phyloP scores from a whole-genome alignment of 192 early-diverging fungal species.

The Glomus cerebriforme region DNA sequence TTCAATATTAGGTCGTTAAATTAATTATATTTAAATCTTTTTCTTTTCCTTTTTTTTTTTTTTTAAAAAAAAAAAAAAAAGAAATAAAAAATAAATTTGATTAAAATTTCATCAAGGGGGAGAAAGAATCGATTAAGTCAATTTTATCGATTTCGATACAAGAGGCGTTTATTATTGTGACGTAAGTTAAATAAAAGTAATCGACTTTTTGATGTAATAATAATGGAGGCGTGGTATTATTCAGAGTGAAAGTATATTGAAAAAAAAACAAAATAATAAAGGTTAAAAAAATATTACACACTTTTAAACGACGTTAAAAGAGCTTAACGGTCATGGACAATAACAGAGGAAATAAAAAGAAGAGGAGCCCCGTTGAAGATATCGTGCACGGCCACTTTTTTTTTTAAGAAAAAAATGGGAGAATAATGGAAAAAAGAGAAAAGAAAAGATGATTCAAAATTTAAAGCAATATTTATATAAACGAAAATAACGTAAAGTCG shows the following conservation, averaged over 20 bases:
- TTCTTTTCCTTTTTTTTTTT: neutral
- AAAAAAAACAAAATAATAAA: neutral
- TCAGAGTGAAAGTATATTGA: neutral
- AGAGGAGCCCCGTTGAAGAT: neutral
- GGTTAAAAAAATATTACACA: neutral
- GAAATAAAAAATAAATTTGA: neutral
- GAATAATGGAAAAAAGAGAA: neutral
- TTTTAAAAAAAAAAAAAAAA: neutral
- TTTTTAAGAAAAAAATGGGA: neutral
- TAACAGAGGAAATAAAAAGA: neutral
- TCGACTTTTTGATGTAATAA: too few species aligned
- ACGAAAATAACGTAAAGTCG: neutral
- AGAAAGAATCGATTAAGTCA: too few species aligned
- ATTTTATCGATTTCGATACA: too few species aligned
- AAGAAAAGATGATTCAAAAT: too few species aligned
- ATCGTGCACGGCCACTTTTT: neutral
- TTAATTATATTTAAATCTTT: neutral
- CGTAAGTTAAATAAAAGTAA: too few species aligned
- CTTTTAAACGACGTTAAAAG: neutral
- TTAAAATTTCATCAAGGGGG: too few species aligned
- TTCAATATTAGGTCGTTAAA: neutral
- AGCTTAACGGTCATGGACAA: neutral
- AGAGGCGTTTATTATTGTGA: too few species aligned
- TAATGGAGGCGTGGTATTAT: neutral
- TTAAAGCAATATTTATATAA: neutral